These are phyloP conservation scores for Termitomyces sp. DNA, from an alignment of 768 basidiomycete genomes.

Conservation along the genomic window DNA sequence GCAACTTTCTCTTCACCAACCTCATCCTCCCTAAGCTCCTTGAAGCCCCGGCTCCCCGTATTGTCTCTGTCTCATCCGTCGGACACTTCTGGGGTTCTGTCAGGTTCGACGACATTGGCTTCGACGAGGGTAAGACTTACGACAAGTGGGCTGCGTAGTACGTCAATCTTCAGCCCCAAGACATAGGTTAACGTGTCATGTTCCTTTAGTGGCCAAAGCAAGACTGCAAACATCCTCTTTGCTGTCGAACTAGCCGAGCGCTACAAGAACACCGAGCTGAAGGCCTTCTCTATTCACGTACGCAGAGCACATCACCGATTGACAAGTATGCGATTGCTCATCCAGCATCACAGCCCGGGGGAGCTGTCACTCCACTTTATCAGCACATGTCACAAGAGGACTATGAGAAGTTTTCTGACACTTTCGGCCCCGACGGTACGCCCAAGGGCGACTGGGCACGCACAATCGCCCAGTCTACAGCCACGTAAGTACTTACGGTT, in stretches of 20 bases:
- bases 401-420: no score
- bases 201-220: conserved; percentile 5
- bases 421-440: no score
- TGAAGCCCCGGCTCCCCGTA: background rate
- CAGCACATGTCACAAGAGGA: no score
- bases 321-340: no score
- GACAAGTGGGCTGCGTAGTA: conserved; percentile 11
- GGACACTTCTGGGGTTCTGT: conserved; percentile 9
- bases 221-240: conserved; percentile 10
- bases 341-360: no score
- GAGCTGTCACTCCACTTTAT: no score
- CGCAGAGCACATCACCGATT: no score
- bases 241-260: conserved; percentile 5
- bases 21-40: conserved; percentile 5
- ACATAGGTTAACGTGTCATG: background rate
- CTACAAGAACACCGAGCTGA: conserved; percentile 6
- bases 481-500: no score
- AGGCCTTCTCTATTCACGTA: conserved; percentile 6
- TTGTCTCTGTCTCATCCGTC: conserved; percentile 6
- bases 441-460: no score
- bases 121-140: conserved; percentile 5
- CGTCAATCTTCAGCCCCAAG: background rate
- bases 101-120: conserved; percentile 4
- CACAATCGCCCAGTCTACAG: no score
- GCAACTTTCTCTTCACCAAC: conserved; percentile 12